A percentile compares a stretch with the other conserved stretches of the same genome.
These are phyloP conservation scores for Pyricularia grisea DNA, from an alignment of 2,329 filamentous ascomycete genomes.

Conservation along the genomic window DNA sequence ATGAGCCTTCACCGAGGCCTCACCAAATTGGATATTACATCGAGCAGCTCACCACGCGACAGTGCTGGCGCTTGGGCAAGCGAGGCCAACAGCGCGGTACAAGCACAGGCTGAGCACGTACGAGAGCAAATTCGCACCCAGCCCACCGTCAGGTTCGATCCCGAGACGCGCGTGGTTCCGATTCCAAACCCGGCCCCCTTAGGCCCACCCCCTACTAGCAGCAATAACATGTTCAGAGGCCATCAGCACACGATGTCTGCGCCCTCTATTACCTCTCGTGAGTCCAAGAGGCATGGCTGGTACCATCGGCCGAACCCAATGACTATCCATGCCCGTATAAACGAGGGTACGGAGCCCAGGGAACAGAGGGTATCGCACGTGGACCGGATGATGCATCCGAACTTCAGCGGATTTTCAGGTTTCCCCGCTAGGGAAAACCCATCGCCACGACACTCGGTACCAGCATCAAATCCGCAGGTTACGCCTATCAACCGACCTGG, in stretches of 20 bases:
- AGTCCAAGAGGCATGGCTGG: slow-evolving; percentile 61
- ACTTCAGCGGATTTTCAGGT: slow-evolving; percentile 19
- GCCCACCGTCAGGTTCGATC: slow-evolving; percentile 45
- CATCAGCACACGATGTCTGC: slow-evolving; percentile 54
- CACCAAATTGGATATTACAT: slow-evolving; percentile 55
- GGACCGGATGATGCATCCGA: slow-evolving; percentile 49
- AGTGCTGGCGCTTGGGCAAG: slow-evolving; percentile 45
- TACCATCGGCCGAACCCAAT: slow-evolving; percentile 46
- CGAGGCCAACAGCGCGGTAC: slow-evolving; percentile 45
- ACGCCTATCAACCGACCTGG: slow-evolving; percentile 7
- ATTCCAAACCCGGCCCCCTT: slow-evolving; percentile 8
- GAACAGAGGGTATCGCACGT: slow-evolving; percentile 30
- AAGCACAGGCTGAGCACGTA: slow-evolving; percentile 31
- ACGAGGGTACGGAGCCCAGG: slow-evolving; percentile 16
- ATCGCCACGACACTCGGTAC: background rate
- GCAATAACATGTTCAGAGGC: slow-evolving; percentile 10
- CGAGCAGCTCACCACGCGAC: slow-evolving; percentile 37
- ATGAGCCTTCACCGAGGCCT: slow-evolving; percentile 56
- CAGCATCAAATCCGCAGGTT: slow-evolving; percentile 8
- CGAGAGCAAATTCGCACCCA: slow-evolving; percentile 35
- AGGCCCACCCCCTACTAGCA: background rate
- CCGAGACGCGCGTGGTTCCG: slow-evolving; percentile 27
- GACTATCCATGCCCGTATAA: background rate
- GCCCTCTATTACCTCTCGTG: slow-evolving; percentile 43
- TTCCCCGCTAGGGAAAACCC: slow-evolving; percentile 9